Base-by-base conservation (phyloP, 192 early-diverging fungal genomes). In the Entomortierella beljakovae region DNA sequence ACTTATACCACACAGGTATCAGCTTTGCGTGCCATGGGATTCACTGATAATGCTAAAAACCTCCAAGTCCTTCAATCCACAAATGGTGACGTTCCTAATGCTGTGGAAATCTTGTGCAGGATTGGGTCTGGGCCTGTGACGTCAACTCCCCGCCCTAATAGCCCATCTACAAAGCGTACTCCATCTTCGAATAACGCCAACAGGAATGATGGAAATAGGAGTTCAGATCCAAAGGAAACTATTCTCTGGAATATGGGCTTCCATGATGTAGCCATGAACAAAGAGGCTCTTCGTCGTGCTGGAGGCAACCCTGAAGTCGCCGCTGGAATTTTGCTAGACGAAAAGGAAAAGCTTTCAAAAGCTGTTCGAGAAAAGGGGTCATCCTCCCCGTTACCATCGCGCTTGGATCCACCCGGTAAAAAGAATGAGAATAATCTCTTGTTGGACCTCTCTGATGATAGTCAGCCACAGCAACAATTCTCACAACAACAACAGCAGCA, bases 241-340 rank as follows among this genome's bases (percentile, higher is more conserved):
- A 86, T 86, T 73, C 84, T 92, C 46, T 90, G 86, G 56, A 87
- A 77, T 58, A 87, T 90, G 92, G 95, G 95, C 11, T 96, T 93
- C 73, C 86, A 85, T 31, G 90, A 95, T 68, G 84, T 87, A 0
- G 80, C 84, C 0, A 70, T 87, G 61, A 95, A 93, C 68, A 79
- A 85, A 16, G 86, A 87, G 49, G 92, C 93, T 4, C 83, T 97
- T 54, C 87, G 84, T 23, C 84, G 88, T 60, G 84, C 92, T 43
- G 87, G 87, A 37, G 94, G 94, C 22, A 90, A 95, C 72, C 75
- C 95, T 3, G 91, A 94, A 50, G 86, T 89, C 25, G 94, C 96
- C 26, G 88, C 83, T 23, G 88, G 83, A 35, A 72, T 92, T 29
- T 70, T 94, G 32, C 69, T 88, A 7, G 88, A 91, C 50, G 62